Percentiles rank a stretch among this genome's conserved stretches.
phyloP scores from a whole-genome alignment of 2,329 filamentous ascomycete species.

The Calonectria leucothoes region DNA sequence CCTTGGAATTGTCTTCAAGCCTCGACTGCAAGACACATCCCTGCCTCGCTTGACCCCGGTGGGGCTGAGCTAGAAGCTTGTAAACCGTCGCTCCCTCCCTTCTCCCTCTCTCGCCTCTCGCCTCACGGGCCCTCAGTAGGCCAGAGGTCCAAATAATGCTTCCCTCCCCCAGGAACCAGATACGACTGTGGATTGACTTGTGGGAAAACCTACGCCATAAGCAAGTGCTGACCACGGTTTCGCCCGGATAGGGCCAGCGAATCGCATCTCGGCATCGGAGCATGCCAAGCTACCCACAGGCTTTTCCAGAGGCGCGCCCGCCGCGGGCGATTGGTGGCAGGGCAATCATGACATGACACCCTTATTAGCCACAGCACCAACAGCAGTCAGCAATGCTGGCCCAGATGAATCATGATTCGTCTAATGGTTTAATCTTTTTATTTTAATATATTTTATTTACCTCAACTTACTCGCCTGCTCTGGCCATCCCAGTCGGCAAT shows the following conservation, averaged over 20 bases:
- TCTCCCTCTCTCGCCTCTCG: neutral
- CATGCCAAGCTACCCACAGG: neutral
- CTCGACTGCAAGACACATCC: neutral
- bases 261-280: neutral
- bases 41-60: neutral
- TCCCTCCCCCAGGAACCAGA: neutral
- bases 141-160: neutral
- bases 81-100: neutral
- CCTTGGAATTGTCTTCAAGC: neutral
- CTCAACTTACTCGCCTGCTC: neutral
- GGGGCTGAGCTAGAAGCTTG: neutral
- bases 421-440: neutral
- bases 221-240: neutral
- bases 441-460: neutral
- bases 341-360: neutral
- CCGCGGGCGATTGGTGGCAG: neutral
- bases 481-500: neutral
- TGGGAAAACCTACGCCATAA: neutral
- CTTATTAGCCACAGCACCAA: neutral
- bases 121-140: neutral
- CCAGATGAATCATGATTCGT: neutral
- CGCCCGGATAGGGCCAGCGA: neutral
- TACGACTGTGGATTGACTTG: no score
- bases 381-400: neutral
- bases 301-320: neutral